A percentile compares a stretch with the other conserved stretches of the same genome.
phyloP scores from a whole-genome alignment of 164 flowering plant genomes.

The Warburgia ugandensis region DNA sequence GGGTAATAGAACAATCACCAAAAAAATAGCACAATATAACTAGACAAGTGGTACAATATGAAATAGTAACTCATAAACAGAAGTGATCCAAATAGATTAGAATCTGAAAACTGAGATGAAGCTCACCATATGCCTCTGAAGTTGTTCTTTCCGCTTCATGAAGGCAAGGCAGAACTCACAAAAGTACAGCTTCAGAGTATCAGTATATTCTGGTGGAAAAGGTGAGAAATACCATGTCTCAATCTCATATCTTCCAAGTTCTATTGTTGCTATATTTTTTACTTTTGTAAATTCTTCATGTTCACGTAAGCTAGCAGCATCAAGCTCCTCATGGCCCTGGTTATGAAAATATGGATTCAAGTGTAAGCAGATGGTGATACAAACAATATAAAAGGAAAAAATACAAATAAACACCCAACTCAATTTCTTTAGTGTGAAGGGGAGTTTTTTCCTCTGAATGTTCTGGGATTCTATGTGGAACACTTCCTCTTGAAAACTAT shows the following conservation, averaged over 20 bases:
- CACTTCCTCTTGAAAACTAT: no score
- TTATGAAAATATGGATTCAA: neutral
- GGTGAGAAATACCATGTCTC: conserved; percentile 99
- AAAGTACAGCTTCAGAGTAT: conserved; percentile 70
- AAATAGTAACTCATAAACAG: no score
- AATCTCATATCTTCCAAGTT: conserved; percentile 95
- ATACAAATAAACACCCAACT: no score
- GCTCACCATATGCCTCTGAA: conserved; percentile 98
- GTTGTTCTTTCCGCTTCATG: conserved; percentile 98
- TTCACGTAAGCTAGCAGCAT: conserved; percentile 98
- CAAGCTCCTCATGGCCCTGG: conserved; percentile 97
- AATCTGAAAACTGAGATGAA: conserved; percentile 6
- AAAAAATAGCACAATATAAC: no score
- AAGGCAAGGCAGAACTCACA: conserved; percentile 98
- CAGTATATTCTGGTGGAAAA: conserved; percentile 96
- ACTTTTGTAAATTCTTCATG: conserved; percentile 99
- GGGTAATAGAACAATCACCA: no score
- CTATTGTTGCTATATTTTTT: conserved; percentile 92
- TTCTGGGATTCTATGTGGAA: no score
- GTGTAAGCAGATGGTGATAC: neutral
- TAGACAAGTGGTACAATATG: no score
- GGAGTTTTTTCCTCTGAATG: no score
- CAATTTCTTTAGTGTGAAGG: no score
- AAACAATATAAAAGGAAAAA: no score
- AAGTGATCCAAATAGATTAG: neutral